Percentiles rank a stretch among this genome's conserved stretches.
These are phyloP conservation scores for Populus trichocarpa DNA, from an alignment of 441 rosid genomes.

Conservation along the genomic window DNA sequence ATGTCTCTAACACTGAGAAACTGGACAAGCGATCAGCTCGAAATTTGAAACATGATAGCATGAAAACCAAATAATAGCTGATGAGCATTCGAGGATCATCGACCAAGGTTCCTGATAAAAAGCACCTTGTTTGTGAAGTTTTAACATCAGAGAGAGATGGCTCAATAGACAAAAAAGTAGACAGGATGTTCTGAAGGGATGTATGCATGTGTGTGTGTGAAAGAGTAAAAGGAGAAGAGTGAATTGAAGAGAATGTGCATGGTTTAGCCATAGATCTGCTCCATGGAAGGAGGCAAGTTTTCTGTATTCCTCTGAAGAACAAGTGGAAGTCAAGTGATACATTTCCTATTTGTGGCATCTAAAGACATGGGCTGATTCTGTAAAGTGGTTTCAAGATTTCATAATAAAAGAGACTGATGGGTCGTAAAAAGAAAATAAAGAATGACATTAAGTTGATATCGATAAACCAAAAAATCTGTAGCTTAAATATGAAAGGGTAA, in stretches of 20 bases:
- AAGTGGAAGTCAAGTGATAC: neutral
- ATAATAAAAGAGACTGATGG: no score
- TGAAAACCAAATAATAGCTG: constrained; percentile 76
- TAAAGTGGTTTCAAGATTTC: neutral
- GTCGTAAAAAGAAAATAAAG: neutral
- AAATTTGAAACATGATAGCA: constrained; percentile 85
- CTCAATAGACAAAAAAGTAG: neutral
- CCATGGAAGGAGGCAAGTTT: neutral
- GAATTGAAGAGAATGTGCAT: neutral
- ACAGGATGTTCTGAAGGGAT: neutral
- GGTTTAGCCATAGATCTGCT: neutral
- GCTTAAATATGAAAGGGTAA: neutral
- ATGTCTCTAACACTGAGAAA: constrained; percentile 63
- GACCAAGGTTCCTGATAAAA: constrained; percentile 66
- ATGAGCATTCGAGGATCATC: constrained; percentile 87
- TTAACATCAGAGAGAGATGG: neutral
- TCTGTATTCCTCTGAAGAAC: neutral
- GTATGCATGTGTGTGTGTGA: neutral
- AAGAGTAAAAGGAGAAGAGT: neutral
- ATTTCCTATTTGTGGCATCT: neutral
- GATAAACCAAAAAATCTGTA: neutral
- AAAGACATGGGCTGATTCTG: neutral
- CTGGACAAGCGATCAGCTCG: constrained; percentile 76
- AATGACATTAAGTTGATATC: neutral
- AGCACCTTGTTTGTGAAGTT: constrained; percentile 9